Evolutionary conservation across 257 asterid species (phyloP).

Genomic region (Nicotiana obtusifolia): DNA sequence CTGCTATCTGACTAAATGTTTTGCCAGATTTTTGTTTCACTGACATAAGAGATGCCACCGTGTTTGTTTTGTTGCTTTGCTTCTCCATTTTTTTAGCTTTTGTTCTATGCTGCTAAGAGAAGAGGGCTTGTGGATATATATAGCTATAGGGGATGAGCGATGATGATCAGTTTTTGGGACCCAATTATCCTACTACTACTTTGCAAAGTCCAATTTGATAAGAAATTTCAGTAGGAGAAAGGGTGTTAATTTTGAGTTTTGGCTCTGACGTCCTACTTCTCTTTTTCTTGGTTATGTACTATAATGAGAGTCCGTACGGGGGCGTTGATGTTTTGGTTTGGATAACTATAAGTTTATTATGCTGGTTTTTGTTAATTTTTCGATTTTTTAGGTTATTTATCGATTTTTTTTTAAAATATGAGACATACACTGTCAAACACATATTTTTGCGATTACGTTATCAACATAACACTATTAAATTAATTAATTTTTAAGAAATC

Average conservation of each 20-base stretch:
- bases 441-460: too few relatives aligned
- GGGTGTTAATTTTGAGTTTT: neutral
- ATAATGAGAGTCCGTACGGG: too few relatives aligned
- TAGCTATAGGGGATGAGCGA: too few relatives aligned
- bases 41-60: conserved; percentile 44
- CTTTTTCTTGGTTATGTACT: too few relatives aligned
- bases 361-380: too few relatives aligned
- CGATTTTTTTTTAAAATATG: too few relatives aligned
- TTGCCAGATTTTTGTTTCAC: conserved; percentile 67
- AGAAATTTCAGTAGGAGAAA: neutral
- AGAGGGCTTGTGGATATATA: neutral
- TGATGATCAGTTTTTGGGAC: neutral
- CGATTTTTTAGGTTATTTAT: too few relatives aligned
- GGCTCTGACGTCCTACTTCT: neutral
- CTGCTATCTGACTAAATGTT: conserved; percentile 57
- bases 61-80: conserved; percentile 27
- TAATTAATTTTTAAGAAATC: too few relatives aligned
- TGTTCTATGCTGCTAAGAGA: neutral
- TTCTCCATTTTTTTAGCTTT: conserved; percentile 17
- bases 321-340: too few relatives aligned
- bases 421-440: too few relatives aligned
- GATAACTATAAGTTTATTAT: too few relatives aligned
- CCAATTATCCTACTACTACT: neutral
- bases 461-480: too few relatives aligned
- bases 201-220: neutral